Percentiles rank a stretch among this genome's conserved stretches.
These are phyloP conservation scores for Trichosanthes truncata DNA, from an alignment of 306 rosid genomes.

Conservation along the genomic window DNA sequence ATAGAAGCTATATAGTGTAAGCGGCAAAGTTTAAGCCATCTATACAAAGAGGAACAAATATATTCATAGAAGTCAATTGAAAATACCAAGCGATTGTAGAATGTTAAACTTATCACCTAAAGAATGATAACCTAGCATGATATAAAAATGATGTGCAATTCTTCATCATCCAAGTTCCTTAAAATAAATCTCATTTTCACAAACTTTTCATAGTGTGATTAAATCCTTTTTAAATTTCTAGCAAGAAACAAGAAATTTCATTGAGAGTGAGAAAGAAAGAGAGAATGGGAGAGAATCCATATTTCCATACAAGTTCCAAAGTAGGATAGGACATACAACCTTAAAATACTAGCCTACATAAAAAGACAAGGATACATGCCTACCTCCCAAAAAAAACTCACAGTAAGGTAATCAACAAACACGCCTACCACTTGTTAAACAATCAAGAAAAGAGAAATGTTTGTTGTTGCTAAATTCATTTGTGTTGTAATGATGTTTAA, in stretches of 20 bases:
- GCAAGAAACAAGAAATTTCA: not conserved
- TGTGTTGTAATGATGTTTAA: not conserved
- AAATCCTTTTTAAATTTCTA: not conserved
- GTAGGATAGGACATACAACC: not conserved
- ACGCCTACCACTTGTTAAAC: no score
- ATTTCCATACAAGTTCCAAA: not conserved
- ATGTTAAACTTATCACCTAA: not conserved
- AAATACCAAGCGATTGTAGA: not conserved
- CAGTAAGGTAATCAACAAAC: not conserved
- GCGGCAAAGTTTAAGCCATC: not conserved
- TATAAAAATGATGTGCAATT: not conserved
- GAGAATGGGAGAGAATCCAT: not conserved
- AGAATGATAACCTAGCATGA: not conserved
- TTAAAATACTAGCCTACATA: not conserved
- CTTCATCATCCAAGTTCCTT: not conserved
- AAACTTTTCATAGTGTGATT: no score
- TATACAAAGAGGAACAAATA: not conserved
- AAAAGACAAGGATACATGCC: not conserved
- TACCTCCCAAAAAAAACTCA: not conserved
- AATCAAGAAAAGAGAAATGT: not conserved
- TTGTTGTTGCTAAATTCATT: not conserved
- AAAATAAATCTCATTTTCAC: not conserved
- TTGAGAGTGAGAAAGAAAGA: not conserved
- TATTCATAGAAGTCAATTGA: not conserved
- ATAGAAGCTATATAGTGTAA: not conserved